These are phyloP conservation scores for Collybia sordida DNA, from an alignment of 768 basidiomycete genomes.

Conservation along the genomic window DNA sequence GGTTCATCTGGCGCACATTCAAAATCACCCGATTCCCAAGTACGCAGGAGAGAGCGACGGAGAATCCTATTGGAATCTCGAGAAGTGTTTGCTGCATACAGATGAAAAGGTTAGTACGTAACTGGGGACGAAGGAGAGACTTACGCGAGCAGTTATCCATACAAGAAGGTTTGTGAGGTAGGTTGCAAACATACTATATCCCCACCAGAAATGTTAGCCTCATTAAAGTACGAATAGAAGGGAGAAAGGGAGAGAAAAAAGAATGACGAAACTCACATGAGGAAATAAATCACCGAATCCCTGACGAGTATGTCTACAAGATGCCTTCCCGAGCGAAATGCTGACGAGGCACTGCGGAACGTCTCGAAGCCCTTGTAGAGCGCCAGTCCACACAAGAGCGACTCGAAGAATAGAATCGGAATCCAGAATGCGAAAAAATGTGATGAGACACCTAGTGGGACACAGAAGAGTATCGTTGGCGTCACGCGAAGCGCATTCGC, in stretches of 20 bases:
- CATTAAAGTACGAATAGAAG: background rate
- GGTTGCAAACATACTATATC: constrained; percentile 49
- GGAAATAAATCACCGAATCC: constrained; percentile 57
- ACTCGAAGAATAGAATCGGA: constrained; percentile 55
- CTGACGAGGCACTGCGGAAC: constrained; percentile 31
- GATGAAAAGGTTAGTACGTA: background rate
- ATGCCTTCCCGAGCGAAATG: constrained; percentile 40
- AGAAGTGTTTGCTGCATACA: constrained; percentile 39
- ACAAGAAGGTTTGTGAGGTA: constrained; percentile 51
- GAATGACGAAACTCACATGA: constrained; percentile 49
- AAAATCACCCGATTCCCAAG: constrained; percentile 56
- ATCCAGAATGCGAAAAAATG: constrained; percentile 62
- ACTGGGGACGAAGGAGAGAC: constrained; percentile 16
- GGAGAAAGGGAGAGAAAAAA: background rate
- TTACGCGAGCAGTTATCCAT: constrained; percentile 35
- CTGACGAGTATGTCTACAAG: constrained; percentile 51
- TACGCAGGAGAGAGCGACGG: constrained; percentile 57
- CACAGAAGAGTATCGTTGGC: constrained; percentile 38
- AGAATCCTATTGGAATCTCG: constrained; percentile 58
- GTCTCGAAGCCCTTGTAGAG: constrained; percentile 49
- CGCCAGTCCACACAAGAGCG: constrained; percentile 49
- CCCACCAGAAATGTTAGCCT: background rate
- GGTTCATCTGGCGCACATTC: constrained; percentile 48
- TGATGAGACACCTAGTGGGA: constrained; percentile 32
- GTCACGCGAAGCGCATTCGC: constrained; percentile 16